Base-by-base conservation (phyloP, 176 grass and related monocot genomes). In the Aegilops longissima region DNA sequence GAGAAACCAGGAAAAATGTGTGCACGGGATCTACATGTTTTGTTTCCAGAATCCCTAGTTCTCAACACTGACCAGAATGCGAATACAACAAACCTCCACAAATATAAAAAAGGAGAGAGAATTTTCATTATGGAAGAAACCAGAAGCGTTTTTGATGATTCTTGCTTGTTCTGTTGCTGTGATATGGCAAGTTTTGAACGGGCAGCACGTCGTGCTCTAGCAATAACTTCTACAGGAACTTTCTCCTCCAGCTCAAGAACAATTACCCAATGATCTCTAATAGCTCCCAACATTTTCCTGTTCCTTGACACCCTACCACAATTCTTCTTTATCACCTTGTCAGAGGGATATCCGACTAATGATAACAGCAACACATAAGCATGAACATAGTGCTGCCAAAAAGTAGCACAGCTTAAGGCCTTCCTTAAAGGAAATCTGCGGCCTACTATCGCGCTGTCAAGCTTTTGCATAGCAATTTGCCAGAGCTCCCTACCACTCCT, bases 401-500 rank as follows among this genome's bases (percentile, higher is more conserved):
- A 83, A 83, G 76, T 49, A 81, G 92, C 90, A 88, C 44, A 88
- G 74, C 81, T 70, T 79, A 91, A 34, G 21, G 82, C 80, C 16
- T 83, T 93, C 35, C 81, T 89, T 79, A 96, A 83, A 85, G 83
- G 90, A 82, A 83, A 85, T 74, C 77, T 88, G 24, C 8, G 78
- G 49, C 65, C 2, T 52, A 84, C 34, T 76, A 81, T 30, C 61
- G 73, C 68, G 13, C 12, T 80, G 59, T 11, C 78, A 85, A 93
- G 16, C 73, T 88, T 92, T 70, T 74, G 80, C 73, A 76, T 84
- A 51, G 88, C 92, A 34, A 84, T 82, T 66, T 84, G 74, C 94
- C 94, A 97, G 42, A 97, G 88, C 84, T 87, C 94, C 82, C 81
- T 84, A 12, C 94, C 90, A 31, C 77, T 97, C 88, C 87, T 93